Evolutionary conservation across 2,329 filamentous ascomycete species (phyloP).

Genomic region (Daldinia sp.): DNA sequence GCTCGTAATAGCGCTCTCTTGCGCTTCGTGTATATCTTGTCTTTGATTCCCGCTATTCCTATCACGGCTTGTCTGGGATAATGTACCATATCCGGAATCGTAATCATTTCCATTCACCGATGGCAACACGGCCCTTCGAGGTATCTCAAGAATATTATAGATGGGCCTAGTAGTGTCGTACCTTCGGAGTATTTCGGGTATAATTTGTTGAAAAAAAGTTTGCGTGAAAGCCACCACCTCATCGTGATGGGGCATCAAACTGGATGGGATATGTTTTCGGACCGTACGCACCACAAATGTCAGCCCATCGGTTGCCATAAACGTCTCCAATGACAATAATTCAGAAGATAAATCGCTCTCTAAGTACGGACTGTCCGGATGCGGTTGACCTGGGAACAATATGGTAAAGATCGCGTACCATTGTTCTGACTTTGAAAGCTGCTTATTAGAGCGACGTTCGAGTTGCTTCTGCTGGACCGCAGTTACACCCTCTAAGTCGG

Average conservation of each 20-base stretch:
- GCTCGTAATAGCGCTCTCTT: background rate
- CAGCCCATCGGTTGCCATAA: background rate
- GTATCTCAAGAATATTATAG: background rate
- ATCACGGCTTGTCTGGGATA: background rate
- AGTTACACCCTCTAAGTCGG: constrained; percentile 18
- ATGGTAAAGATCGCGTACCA: constrained; percentile 40
- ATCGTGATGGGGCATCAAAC: background rate
- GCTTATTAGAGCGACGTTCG: constrained; percentile 30
- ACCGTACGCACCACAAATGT: background rate
- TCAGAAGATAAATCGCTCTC: background rate
- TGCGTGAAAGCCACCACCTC: background rate
- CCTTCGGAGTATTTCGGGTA: constrained; percentile 1
- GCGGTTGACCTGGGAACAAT: constrained; percentile 29
- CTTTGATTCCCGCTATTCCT: background rate
- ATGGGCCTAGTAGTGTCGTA: background rate
- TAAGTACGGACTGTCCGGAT: background rate
- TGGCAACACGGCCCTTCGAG: background rate
- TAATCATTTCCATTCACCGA: background rate
- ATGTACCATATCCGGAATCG: background rate
- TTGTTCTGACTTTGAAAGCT: constrained; percentile 35
- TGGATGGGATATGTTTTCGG: background rate
- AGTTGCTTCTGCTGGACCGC: constrained; percentile 26
- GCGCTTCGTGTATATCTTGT: background rate
- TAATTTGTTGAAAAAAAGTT: background rate
- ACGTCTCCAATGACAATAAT: background rate